A percentile compares a stretch with the other conserved stretches of the same genome.
Conservation (phyloP, 2,329 filamentous ascomycete genomes). For the Chaetomium strumarium region DNA sequence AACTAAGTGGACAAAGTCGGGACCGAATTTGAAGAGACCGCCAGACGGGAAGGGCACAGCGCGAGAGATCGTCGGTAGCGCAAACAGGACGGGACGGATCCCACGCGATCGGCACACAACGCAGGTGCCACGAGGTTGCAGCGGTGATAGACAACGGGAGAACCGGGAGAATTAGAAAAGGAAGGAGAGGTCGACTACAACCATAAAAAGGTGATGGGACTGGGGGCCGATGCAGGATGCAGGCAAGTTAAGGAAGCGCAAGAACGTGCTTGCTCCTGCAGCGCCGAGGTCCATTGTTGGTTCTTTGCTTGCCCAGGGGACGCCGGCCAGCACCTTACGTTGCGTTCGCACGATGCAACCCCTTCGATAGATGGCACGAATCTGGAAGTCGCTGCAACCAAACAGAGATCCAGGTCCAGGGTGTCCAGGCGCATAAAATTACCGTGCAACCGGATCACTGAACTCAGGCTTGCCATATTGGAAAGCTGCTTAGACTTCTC, state of each 20-base stretch:
- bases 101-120: neutral
- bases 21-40: neutral
- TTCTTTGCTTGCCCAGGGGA: neutral
- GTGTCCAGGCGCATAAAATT: neutral
- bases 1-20: neutral
- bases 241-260: slow-evolving; percentile 9
- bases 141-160: neutral
- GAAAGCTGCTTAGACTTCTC: too few species aligned
- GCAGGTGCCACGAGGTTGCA: slow-evolving; percentile 13
- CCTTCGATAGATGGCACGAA: slow-evolving; percentile 12
- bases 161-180: neutral
- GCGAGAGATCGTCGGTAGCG: neutral
- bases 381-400: slow-evolving; percentile 16
- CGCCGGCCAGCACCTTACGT: too few species aligned
- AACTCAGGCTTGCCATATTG: too few species aligned
- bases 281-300: neutral
- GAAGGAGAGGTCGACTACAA: slow-evolving; percentile 5
- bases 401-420: neutral
- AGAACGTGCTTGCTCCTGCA: neutral
- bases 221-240: slow-evolving; percentile 2
- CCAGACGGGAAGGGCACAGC: neutral
- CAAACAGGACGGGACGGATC: neutral
- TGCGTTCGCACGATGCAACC: slow-evolving; percentile 6
- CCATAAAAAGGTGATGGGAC: slow-evolving; percentile 12
- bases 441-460: too few species aligned